Conservation (phyloP, 257 asterid species). For the Nicotiana knightiana region DNA sequence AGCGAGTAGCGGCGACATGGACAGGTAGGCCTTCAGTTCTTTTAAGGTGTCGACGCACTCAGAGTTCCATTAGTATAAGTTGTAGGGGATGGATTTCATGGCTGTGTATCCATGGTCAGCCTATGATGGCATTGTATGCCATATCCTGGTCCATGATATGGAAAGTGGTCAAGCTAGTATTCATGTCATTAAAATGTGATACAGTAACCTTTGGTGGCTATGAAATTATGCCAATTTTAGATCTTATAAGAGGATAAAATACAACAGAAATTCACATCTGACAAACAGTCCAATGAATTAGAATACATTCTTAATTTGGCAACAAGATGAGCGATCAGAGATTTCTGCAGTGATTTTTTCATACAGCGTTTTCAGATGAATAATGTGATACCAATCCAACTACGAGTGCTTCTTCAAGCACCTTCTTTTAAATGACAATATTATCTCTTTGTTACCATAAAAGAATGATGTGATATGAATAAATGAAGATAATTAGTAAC, state of each 20-base stretch:
- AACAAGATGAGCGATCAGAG: not conserved
- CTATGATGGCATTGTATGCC: too few species aligned
- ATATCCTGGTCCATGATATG: too few species aligned
- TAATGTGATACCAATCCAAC: not conserved
- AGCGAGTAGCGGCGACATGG: too few species aligned
- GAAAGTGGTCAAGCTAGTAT: too few species aligned
- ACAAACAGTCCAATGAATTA: not conserved
- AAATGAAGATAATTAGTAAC: too few species aligned
- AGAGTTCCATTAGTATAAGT: too few species aligned
- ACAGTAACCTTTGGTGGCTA: not conserved
- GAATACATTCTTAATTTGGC: not conserved
- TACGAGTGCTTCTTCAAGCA: not conserved
- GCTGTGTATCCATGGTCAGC: too few species aligned
- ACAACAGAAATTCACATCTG: not conserved
- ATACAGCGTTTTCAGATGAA: not conserved
- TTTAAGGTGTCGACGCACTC: too few species aligned
- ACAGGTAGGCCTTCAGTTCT: too few species aligned
- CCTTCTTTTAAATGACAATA: not conserved
- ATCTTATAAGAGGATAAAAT: not conserved
- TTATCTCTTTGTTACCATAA: not conserved
- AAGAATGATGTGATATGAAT: not conserved
- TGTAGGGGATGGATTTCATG: too few species aligned
- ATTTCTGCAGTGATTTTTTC: not conserved
- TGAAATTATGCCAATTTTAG: too few species aligned
- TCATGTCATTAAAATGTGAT: not conserved